A percentile compares a stretch with the other conserved stretches of the same genome.
Evolutionary conservation across 345 rosid species (phyloP).

Genomic region (Eucalyptus marginata): DNA sequence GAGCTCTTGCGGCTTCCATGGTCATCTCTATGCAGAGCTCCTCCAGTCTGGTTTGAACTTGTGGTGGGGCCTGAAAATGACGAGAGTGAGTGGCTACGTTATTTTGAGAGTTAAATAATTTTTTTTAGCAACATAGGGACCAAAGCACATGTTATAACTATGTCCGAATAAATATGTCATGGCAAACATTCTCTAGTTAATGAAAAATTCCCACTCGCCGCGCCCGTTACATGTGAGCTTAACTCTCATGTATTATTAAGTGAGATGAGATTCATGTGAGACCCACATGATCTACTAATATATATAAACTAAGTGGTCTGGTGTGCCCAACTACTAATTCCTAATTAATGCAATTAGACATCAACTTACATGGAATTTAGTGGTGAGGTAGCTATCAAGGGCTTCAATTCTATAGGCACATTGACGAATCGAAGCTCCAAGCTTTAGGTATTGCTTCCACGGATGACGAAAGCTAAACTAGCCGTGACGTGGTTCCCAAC

Average conservation of each 20-base stretch:
- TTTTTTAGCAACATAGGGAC: background rate
- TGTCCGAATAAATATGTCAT: background rate
- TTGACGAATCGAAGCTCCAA: conserved; percentile 36
- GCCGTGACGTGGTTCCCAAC: conserved; percentile 89
- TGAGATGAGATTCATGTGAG: background rate
- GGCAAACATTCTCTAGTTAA: background rate
- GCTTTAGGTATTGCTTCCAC: conserved; percentile 53
- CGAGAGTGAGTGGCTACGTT: background rate
- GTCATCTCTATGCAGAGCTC: conserved; percentile 35
- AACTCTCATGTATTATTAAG: background rate
- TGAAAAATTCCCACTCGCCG: background rate
- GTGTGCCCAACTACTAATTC: background rate
- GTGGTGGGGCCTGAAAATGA: conserved; percentile 27
- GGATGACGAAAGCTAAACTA: conserved; percentile 62
- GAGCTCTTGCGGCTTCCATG: conserved; percentile 35
- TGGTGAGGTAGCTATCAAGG: conserved; percentile 31
- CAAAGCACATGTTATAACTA: background rate
- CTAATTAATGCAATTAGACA: background rate
- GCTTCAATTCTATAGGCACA: conserved; percentile 62
- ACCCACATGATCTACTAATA: accelerated
- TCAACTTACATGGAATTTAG: conserved; percentile 22
- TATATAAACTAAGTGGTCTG: background rate
- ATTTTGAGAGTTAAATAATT: background rate
- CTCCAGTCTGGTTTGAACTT: conserved; percentile 14
- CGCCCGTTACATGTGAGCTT: background rate